Percentiles rank a stretch among this genome's conserved stretches.
Conservation (phyloP, 208 protist genomes). For the Phytomonas sp. region DNA sequence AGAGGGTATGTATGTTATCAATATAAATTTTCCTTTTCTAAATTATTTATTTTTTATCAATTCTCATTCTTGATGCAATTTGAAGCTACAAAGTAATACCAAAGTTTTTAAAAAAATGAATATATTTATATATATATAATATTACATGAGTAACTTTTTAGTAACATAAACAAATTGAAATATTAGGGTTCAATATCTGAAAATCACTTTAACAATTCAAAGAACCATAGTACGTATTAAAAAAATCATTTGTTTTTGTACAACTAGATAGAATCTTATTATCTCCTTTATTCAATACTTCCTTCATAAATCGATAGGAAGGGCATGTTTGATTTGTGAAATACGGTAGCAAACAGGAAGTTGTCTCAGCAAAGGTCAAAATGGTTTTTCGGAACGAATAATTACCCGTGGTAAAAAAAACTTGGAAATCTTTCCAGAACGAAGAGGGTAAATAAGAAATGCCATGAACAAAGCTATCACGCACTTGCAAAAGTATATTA, state of each 20-base stretch:
- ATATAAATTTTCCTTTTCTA: background rate
- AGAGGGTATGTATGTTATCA: background rate
- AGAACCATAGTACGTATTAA: constrained; percentile 10
- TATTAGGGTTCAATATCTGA: background rate
- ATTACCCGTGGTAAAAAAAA: constrained; percentile 14
- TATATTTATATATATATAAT: background rate
- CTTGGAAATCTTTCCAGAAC: constrained; percentile 25
- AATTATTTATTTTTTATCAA: background rate
- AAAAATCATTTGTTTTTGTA: constrained; percentile 24
- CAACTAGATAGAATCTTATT: constrained; percentile 42
- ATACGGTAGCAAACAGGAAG: constrained; percentile 35
- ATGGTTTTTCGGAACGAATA: constrained; percentile 23
- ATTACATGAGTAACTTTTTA: background rate
- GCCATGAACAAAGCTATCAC: constrained; percentile 53
- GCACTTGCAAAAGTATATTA: constrained; percentile 39
- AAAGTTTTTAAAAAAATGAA: background rate
- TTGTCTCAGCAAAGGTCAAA: constrained; percentile 31
- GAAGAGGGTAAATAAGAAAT: constrained; percentile 27
- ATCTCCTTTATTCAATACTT: constrained; percentile 37
- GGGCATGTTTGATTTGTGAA: constrained; percentile 28
- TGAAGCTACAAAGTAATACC: background rate
- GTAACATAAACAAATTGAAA: background rate
- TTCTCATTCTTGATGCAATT: background rate
- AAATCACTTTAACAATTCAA: background rate
- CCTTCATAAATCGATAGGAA: constrained; percentile 52